A percentile compares a stretch with the other conserved stretches of the same genome.
Conservation (phyloP, 2,329 filamentous ascomycete genomes). For the Curvularia hawaiiensis region DNA sequence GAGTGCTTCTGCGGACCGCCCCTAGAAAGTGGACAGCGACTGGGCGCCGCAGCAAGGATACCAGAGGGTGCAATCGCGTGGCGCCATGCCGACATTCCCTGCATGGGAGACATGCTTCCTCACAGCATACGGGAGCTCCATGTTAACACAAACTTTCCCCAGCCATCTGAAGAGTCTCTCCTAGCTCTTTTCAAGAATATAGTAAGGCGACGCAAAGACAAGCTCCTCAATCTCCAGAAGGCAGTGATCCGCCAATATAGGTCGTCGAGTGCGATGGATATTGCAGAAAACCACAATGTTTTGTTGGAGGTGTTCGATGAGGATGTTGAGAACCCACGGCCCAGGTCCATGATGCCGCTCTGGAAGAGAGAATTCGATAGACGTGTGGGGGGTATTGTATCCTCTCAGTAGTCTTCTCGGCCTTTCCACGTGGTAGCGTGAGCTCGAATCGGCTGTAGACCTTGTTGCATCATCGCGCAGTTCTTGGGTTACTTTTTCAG, state of each 20-base stretch:
- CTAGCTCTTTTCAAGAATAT: slow-evolving; percentile 40
- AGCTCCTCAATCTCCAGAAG: slow-evolving; percentile 24
- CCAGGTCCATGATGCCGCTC: slow-evolving; percentile 37
- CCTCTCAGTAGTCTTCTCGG: not conserved
- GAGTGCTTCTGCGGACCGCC: slow-evolving; percentile 42
- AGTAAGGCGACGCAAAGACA: slow-evolving; percentile 25
- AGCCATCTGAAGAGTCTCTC: slow-evolving; percentile 29
- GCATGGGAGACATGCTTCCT: slow-evolving; percentile 43
- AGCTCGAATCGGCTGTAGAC: not conserved
- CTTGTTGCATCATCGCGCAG: not conserved
- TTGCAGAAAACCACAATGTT: slow-evolving; percentile 23
- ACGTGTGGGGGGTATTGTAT: slow-evolving; percentile 30
- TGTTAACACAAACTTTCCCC: slow-evolving; percentile 38
- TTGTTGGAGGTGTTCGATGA: slow-evolving; percentile 33
- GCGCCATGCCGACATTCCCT: slow-evolving; percentile 40
- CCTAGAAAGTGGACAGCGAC: slow-evolving; percentile 40
- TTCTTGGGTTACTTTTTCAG: not conserved
- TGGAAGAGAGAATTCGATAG: slow-evolving; percentile 42
- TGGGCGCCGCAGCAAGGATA: slow-evolving; percentile 22
- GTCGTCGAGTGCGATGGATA: slow-evolving; percentile 19
- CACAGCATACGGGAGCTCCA: slow-evolving; percentile 34
- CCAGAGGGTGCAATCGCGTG: slow-evolving; percentile 32
- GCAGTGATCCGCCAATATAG: slow-evolving; percentile 37
- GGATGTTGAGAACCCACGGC: slow-evolving; percentile 12
- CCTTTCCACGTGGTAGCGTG: not conserved